Conservation (phyloP, 176 grass and related monocot genomes). For the Leersia perrieri region DNA sequence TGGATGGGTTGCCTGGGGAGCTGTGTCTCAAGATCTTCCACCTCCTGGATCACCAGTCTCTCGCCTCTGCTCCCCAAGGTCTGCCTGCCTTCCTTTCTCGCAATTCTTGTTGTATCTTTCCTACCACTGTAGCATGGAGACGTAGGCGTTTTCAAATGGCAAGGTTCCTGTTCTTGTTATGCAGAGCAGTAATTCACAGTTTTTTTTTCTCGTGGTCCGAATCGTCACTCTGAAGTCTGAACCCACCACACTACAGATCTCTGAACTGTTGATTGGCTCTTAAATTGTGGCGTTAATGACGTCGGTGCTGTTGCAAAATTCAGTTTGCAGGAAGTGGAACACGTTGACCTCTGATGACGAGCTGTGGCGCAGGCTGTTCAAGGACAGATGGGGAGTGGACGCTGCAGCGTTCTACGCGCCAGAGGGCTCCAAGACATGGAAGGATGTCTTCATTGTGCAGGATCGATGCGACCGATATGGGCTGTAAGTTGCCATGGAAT, state of each 20-base stretch:
- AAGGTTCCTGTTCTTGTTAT: not conserved
- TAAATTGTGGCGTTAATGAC: not conserved
- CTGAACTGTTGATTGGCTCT: not conserved
- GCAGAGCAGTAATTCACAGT: not conserved
- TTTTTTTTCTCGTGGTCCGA: not conserved
- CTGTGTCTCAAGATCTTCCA: conserved; percentile 78
- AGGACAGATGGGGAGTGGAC: conserved; percentile 60
- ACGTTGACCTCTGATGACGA: conserved; percentile 64
- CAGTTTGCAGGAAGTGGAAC: conserved; percentile 88
- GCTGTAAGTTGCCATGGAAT: conserved; percentile 43
- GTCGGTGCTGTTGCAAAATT: not conserved
- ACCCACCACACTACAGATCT: not conserved
- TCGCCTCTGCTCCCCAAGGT: conserved; percentile 76
- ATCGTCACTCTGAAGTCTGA: not conserved
- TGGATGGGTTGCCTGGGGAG: conserved; percentile 61
- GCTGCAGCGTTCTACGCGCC: conserved; percentile 70
- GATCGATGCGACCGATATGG: conserved; percentile 80
- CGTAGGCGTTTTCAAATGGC: not conserved
- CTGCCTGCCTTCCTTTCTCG: not conserved
- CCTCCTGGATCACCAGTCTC: conserved; percentile 60
- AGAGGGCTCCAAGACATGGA: conserved; percentile 62
- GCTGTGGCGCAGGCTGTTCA: conserved; percentile 75
- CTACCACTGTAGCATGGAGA: not conserved
- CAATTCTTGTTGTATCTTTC: not conserved
- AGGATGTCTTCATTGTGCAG: conserved; percentile 74